Evolutionary conservation across 805 yeast genomes (phyloP).

Genomic region (Aciculoconidium aculeatum): DNA sequence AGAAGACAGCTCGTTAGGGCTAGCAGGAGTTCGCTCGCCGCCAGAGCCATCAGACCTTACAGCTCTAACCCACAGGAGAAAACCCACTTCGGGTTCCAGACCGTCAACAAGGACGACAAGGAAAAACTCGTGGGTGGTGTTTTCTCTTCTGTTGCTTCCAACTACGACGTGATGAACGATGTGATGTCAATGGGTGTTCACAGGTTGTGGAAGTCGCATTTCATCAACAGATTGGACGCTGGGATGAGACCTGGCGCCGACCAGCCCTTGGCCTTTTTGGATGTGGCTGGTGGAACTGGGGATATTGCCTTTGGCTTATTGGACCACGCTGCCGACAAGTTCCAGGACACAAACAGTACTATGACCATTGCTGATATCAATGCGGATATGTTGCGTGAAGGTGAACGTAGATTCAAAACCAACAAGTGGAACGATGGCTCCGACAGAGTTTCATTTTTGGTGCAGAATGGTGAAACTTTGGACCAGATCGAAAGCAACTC

Average conservation of each 20-base stretch:
- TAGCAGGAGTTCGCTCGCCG: too few relatives aligned
- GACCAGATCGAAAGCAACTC: constrained; percentile 81
- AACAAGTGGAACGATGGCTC: constrained; percentile 53
- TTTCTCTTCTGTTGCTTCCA: constrained; percentile 90
- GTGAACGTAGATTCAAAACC: constrained; percentile 64
- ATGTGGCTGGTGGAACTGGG: constrained; percentile 99
- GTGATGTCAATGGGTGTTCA: constrained; percentile 96
- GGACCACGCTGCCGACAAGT: constrained; percentile 79
- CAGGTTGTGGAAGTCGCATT: constrained; percentile 90
- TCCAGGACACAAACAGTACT: constrained; percentile 65
- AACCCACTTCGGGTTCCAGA: constrained; percentile 88
- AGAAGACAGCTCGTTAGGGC: too few relatives aligned
- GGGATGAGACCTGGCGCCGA: constrained; percentile 82
- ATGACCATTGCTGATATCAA: constrained; percentile 95
- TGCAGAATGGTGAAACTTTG: constrained; percentile 88
- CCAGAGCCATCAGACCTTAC: constrained; percentile 7
- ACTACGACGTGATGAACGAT: constrained; percentile 95
- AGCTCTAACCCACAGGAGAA: constrained; percentile 13
- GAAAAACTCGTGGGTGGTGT: constrained; percentile 82
- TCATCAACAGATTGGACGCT: constrained; percentile 82
- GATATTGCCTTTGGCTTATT: constrained; percentile 94
- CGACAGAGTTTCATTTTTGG: constrained; percentile 70
- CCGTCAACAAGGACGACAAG: constrained; percentile 74
- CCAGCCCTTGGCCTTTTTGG: constrained; percentile 79
- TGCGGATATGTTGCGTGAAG: constrained; percentile 93